Evolutionary conservation across 2,329 filamentous ascomycete genomes (phyloP), one percentile per base, ranked within the genome.

Genomic region (Beauveria scarabaeidicola): DNA sequence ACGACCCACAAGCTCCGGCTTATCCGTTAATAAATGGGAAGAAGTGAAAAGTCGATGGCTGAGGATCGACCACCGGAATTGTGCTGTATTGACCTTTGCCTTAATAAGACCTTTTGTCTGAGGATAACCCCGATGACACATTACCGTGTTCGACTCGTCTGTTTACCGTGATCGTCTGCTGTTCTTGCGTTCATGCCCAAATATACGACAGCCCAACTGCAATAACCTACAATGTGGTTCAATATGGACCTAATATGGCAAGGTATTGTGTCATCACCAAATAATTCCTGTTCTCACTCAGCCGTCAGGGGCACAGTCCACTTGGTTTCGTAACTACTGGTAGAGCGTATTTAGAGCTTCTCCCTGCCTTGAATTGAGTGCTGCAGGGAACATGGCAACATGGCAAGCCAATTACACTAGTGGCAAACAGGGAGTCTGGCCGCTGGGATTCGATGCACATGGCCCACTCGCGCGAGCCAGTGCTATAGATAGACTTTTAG

Each of bases 311-410:
- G 46, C 46, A 41, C 15, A 41, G 10, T 17, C 36, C 36, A 29
- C 21, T 40, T 13, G 29, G 29, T 32, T 32, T 32, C 29, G 29
- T 32, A 13, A 32, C 29, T 32, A 13, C 32, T 36, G 32, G 13
- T 36, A 2, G 32, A n/a, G n/a, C n/a, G n/a, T n/a, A n/a, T n/a
- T n/a, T n/a, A n/a, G 32, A 17, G 23, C 15, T 13, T 15, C 47
- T 58, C 46, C 55, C 46, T 58, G 32, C 55, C 44, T 51, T 58
- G 55, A 25, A 51, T 51, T 51, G 55, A 51, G 15, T 58, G n/a
- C 21, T 43, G 55, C 55, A 58, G 55, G 52, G 52, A 32, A 27
- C 25, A 27, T 46, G 52, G 27, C 36, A 55, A n/a, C n/a, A n/a
- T n/a, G n/a, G n/a, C n/a, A n/a, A n/a, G 41, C 40, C 21, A 44